Evolutionary conservation across 495 filamentous ascomycete genomes (phyloP).

Genomic region (Bacidia gigantensis): DNA sequence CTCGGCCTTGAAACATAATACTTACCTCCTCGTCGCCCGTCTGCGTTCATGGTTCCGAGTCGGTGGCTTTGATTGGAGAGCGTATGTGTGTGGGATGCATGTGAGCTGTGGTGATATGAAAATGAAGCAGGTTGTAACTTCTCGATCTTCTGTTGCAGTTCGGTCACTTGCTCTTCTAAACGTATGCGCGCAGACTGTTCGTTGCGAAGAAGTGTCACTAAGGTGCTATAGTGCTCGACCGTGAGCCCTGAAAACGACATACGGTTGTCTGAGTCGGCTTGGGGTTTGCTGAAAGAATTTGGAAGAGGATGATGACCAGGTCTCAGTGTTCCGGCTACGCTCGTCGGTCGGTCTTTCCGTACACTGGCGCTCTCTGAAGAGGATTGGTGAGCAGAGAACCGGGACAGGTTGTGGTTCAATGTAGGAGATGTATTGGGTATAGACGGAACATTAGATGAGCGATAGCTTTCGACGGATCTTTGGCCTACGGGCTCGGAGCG

Average conservation of each 20-base stretch:
- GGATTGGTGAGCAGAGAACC: slow-evolving; percentile 4
- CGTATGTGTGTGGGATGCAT: slow-evolving; percentile 4
- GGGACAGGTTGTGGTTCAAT: slow-evolving; percentile 9
- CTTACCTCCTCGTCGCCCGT: slow-evolving; percentile 1
- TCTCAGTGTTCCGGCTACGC: slow-evolving; percentile 18
- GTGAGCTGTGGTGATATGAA: neutral
- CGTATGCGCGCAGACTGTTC: slow-evolving; percentile 41
- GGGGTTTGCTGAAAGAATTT: slow-evolving; percentile 4
- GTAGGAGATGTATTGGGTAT: slow-evolving; percentile 8
- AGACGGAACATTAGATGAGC: slow-evolving; percentile 5
- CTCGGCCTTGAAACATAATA: slow-evolving; percentile 9
- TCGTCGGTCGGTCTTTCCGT: slow-evolving; percentile 11
- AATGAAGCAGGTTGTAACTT: slow-evolving; percentile 19
- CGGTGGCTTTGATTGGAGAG: slow-evolving; percentile 9
- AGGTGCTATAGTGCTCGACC: slow-evolving; percentile 42
- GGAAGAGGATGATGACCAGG: slow-evolving; percentile 1
- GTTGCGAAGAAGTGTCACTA: slow-evolving; percentile 40
- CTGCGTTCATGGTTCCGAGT: slow-evolving; percentile 11
- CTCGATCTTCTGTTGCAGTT: slow-evolving; percentile 38
- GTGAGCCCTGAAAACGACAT: slow-evolving; percentile 27
- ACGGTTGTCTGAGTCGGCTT: slow-evolving; percentile 9
- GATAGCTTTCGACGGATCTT: slow-evolving; percentile 5
- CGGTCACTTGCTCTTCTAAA: slow-evolving; percentile 38
- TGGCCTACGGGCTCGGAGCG: slow-evolving; percentile 3
- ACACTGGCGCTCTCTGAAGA: neutral